A percentile compares a stretch with the other conserved stretches of the same genome.
Conservation (phyloP, 768 basidiomycete species). For the Polyporus arcularius region DNA sequence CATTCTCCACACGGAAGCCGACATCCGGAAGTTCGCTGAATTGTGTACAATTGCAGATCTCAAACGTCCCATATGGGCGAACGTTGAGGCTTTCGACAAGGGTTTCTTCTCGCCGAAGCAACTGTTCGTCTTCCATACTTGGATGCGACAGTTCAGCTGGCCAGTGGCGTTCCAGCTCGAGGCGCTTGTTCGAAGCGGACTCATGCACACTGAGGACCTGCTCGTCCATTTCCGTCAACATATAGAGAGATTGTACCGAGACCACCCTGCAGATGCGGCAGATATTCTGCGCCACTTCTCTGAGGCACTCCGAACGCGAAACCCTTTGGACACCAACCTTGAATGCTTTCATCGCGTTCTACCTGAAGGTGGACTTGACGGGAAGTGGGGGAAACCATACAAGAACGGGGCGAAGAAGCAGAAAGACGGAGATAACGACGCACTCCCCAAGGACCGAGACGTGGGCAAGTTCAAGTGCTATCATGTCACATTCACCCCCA, state of each 20-base stretch:
- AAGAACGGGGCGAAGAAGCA: neutral
- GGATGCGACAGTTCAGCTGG: constrained; percentile 57
- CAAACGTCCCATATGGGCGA: constrained; percentile 28
- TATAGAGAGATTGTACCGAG: constrained; percentile 43
- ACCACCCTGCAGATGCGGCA: constrained; percentile 36
- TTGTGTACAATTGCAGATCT: constrained; percentile 56
- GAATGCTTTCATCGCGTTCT: constrained; percentile 48
- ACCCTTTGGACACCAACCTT: constrained; percentile 41
- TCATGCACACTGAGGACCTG: constrained; percentile 63
- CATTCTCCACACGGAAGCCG: constrained; percentile 51
- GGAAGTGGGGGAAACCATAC: constrained; percentile 9
- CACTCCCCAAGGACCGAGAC: neutral
- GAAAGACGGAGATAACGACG: neutral
- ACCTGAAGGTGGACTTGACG: neutral
- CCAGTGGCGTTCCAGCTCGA: constrained; percentile 77
- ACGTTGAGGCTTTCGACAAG: constrained; percentile 51
- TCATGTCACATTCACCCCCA: constrained; percentile 52
- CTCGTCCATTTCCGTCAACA: constrained; percentile 41
- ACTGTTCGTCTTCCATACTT: constrained; percentile 46
- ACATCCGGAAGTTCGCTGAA: constrained; percentile 51
- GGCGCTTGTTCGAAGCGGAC: constrained; percentile 60
- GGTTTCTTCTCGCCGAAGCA: constrained; percentile 53
- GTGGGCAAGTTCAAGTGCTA: constrained; percentile 59
- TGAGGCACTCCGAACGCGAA: constrained; percentile 47
- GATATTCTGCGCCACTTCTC: constrained; percentile 58